phyloP scores from a whole-genome alignment of 495 filamentous ascomycete species.

The Amphirosellinia nigrospora region DNA sequence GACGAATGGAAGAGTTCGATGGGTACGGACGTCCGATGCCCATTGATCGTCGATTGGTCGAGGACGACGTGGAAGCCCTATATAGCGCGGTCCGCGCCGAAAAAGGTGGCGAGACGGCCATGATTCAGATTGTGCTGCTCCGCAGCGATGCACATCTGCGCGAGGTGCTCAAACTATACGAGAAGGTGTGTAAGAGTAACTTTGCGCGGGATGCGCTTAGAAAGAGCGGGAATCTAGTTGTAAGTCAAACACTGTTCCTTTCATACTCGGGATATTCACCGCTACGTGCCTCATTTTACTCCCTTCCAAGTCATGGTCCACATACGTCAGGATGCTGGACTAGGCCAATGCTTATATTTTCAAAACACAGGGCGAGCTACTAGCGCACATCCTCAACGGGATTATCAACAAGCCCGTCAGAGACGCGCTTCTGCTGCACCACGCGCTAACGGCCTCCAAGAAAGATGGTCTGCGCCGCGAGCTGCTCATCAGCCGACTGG shows the following conservation, averaged over 20 bases:
- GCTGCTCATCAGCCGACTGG: constrained; percentile 78
- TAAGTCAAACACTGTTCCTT: constrained; percentile 55
- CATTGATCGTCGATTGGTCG: constrained; percentile 58
- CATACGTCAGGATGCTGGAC: background rate
- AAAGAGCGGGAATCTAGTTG: constrained; percentile 89
- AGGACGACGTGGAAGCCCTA: constrained; percentile 75
- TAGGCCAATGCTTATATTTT: constrained; percentile 7
- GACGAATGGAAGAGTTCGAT: constrained; percentile 78
- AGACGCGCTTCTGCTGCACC: constrained; percentile 91
- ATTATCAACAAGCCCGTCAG: constrained; percentile 94
- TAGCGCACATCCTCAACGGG: constrained; percentile 96
- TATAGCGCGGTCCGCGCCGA: constrained; percentile 70
- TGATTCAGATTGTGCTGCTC: constrained; percentile 84
- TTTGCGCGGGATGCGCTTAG: constrained; percentile 86
- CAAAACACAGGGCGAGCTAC: constrained; percentile 77
- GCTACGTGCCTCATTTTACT: constrained; percentile 4
- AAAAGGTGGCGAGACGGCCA: constrained; percentile 86
- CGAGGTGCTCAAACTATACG: constrained; percentile 78
- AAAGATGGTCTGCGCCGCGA: constrained; percentile 77
- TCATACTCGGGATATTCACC: constrained; percentile 1
- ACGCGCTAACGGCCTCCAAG: constrained; percentile 72
- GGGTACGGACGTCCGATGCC: constrained; percentile 47
- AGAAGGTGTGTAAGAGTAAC: constrained; percentile 71
- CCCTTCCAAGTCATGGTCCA: background rate
- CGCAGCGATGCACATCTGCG: constrained; percentile 80